These are phyloP conservation scores for Monilinia fructicola DNA, from an alignment of 2,329 filamentous ascomycete species.

Conservation along the genomic window DNA sequence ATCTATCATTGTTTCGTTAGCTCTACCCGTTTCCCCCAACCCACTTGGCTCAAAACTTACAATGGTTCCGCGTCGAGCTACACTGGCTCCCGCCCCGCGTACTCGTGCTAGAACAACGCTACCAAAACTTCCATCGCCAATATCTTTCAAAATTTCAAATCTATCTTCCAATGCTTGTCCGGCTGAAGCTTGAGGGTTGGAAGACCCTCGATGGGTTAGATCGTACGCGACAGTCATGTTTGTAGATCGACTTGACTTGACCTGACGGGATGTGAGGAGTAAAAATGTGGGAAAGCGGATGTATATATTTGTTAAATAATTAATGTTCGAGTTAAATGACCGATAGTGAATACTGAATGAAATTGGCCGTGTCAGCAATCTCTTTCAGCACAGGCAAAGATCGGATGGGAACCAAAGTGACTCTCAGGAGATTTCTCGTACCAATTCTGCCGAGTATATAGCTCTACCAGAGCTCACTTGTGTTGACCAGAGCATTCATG, in stretches of 20 bases:
- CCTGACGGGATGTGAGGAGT: neutral
- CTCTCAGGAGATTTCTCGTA: constrained; percentile 12
- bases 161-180: constrained; percentile 78
- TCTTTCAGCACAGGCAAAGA: neutral
- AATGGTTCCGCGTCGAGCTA: constrained; percentile 87
- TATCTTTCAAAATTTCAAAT: constrained; percentile 96
- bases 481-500: constrained; percentile 41
- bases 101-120: constrained; percentile 92
- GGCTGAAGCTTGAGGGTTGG: constrained; percentile 46
- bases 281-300: neutral
- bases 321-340: constrained; percentile 15
- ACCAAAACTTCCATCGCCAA: constrained; percentile 97
- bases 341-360: constrained; percentile 26
- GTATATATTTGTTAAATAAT: constrained; percentile 18
- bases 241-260: constrained; percentile 27
- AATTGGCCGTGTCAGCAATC: constrained; percentile 16
- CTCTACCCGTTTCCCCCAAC: constrained; percentile 20
- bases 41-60: constrained; percentile 55
- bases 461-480: constrained; percentile 40
- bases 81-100: constrained; percentile 81
- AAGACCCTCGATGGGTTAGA: constrained; percentile 66
- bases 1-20: constrained; percentile 57
- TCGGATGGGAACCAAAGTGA: neutral
- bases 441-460: constrained; percentile 29
- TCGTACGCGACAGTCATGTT: constrained; percentile 79